Evolutionary conservation across 2,329 filamentous ascomycete genomes (phyloP), one percentile per base, ranked within the genome.

Genomic region (Sclerotinia nivalis): DNA sequence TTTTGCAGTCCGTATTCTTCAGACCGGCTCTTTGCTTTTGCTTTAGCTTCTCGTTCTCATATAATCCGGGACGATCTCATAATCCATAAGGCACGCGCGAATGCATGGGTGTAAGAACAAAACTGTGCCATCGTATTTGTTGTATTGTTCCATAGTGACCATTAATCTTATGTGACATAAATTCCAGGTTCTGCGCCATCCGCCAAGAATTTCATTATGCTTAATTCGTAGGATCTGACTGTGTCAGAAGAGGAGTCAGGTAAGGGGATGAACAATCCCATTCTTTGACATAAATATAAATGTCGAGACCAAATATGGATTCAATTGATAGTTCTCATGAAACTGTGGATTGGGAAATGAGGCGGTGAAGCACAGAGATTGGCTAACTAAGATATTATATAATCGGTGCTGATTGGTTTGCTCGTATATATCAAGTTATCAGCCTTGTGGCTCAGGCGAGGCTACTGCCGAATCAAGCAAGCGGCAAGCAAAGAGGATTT

Each of bases 391-490:
- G 22, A 10, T 0, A 52, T 40, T 40, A 52, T 43, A 15, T 40
- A 37, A 65, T 65, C 15, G 9, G 2, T 1, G 7, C 13, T 52
- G 31, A 52, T 65, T 65, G 61, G 47, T 65, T 52, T n/a, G 9
- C n/a, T 52, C 47, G 31, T 40, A 28, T 28, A n/a, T 28, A 20
- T 50, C 10, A 10, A 7, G 13, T 3, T 12, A 2, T 64, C n/a
- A 64, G 61, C 47, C 61, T 64, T 52, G 47, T 64, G 31, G n/a
- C 47, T 64, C 31, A 52, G 60, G 31, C 60, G 3, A 52, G 47
- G 22, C 45, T 64, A 40, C 22, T 40, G 47, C 28, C 56, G 34
- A 50, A 43, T 43, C 1, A 34, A 31, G 45, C 28, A 43, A 43
- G 40, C 40, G 40, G 40, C 45, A 49, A 62, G 34, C 56, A 59